These are phyloP conservation scores for Colletotrichum tabaci DNA, from an alignment of 2,329 filamentous ascomycete genomes.

Conservation along the genomic window DNA sequence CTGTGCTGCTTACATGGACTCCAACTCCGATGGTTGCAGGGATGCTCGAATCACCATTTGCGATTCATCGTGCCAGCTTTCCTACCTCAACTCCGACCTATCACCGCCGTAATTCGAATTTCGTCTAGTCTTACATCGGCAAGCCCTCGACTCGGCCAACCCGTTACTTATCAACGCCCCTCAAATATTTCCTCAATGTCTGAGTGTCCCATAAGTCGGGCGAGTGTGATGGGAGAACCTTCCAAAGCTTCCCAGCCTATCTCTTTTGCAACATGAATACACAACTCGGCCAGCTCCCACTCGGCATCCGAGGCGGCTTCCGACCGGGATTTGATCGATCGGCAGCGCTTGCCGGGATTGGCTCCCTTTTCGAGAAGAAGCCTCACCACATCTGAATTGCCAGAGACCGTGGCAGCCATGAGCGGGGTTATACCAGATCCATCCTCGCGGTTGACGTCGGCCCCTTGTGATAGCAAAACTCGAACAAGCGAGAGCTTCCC, in stretches of 20 bases:
- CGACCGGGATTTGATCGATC: background rate
- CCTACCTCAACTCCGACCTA: too few relatives aligned
- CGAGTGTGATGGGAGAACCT: background rate
- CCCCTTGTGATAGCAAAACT: background rate
- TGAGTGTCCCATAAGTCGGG: background rate
- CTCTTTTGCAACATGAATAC: background rate
- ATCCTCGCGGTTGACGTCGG: background rate
- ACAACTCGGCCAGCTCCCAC: background rate
- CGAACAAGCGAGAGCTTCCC: background rate
- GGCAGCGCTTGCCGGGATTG: background rate
- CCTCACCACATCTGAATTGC: background rate
- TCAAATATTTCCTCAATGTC: background rate
- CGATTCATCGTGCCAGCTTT: too few relatives aligned
- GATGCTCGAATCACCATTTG: too few relatives aligned
- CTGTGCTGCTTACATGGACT: background rate
- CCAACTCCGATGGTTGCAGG: background rate
- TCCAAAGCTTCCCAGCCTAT: background rate
- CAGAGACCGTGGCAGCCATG: conserved; percentile 2
- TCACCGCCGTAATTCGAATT: too few relatives aligned
- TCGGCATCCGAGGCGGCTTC: background rate
- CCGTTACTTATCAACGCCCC: background rate
- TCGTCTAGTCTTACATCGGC: background rate
- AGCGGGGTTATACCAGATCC: background rate
- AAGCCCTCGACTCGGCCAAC: background rate
- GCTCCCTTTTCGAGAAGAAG: background rate